Percentiles rank a stretch among this genome's conserved stretches.
These are phyloP conservation scores for Penicillium simplicissimum DNA, from an alignment of 495 filamentous ascomycete species.

Conservation along the genomic window DNA sequence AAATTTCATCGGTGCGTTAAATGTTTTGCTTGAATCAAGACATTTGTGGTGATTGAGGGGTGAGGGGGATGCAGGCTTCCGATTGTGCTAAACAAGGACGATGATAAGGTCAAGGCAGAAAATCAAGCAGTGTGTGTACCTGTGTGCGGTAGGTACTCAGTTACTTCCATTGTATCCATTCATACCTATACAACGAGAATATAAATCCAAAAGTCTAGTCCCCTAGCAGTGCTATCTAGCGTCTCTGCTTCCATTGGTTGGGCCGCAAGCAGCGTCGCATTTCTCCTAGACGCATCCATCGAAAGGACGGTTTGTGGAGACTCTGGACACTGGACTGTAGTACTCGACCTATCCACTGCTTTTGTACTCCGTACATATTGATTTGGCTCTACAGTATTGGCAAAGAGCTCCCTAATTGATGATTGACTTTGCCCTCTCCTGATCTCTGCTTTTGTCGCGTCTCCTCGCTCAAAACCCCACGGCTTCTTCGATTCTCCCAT, in stretches of 20 bases:
- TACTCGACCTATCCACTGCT: not conserved
- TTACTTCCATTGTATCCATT: too few relatives aligned
- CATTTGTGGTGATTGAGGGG: not conserved
- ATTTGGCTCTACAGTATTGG: not conserved
- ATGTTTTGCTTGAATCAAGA: not conserved
- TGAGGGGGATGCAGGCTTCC: not conserved
- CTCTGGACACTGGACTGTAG: not conserved
- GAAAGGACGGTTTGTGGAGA: not conserved
- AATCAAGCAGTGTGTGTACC: too few relatives aligned
- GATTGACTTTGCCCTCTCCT: not conserved
- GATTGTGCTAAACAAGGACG: too few relatives aligned
- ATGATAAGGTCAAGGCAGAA: too few relatives aligned
- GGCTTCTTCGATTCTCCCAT: not conserved
- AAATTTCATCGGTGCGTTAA: not conserved
- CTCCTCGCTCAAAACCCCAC: not conserved
- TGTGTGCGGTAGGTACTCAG: too few relatives aligned
- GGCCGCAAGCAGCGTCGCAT: not conserved
- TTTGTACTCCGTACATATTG: not conserved
- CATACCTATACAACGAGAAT: not conserved
- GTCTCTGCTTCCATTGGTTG: not conserved
- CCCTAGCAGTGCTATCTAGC: not conserved
- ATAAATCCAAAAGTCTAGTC: not conserved
- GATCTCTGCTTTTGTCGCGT: not conserved
- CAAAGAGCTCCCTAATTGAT: not conserved
- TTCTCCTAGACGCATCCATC: not conserved